phyloP scores from a whole-genome alignment of 306 rosid species.

The Lablab purpureus region DNA sequence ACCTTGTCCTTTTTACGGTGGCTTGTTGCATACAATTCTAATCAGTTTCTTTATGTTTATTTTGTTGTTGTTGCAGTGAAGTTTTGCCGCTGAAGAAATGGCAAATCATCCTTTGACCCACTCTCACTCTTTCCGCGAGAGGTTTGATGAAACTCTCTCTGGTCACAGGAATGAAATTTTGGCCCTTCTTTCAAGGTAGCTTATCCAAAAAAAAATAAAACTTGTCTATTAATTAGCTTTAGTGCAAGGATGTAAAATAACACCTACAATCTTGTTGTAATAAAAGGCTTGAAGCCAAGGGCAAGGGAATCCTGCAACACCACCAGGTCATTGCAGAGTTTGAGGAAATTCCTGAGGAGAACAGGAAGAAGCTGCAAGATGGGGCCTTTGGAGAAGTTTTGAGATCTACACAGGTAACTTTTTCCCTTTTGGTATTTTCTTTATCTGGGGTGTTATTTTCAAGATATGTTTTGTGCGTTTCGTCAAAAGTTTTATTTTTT shows the following conservation, averaged over 20 bases:
- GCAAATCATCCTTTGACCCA: slow-evolving; percentile 45
- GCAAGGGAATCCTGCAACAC: slow-evolving; percentile 91
- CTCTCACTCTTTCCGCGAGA: slow-evolving; percentile 52
- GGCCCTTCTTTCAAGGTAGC: slow-evolving; percentile 55
- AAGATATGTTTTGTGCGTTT: neutral
- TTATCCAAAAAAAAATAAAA: neutral
- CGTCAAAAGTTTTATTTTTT: neutral
- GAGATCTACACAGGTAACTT: slow-evolving; percentile 72
- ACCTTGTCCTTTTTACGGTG: slow-evolving; percentile 38
- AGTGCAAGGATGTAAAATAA: slow-evolving; percentile 28
- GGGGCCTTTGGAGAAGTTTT: slow-evolving; percentile 84
- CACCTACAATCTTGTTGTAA: neutral
- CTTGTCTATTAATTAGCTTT: neutral
- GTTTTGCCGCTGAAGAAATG: slow-evolving; percentile 41
- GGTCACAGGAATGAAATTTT: slow-evolving; percentile 53
- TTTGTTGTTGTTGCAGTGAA: slow-evolving; percentile 14
- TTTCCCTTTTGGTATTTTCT: neutral
- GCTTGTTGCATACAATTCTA: slow-evolving; percentile 9
- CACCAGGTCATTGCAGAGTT: slow-evolving; percentile 89
- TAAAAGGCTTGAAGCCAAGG: slow-evolving; percentile 66
- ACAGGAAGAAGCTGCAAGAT: slow-evolving; percentile 62
- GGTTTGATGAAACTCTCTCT: slow-evolving; percentile 55
- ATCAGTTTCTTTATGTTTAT: neutral
- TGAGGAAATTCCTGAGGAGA: slow-evolving; percentile 82
- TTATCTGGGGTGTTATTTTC: neutral